Evolutionary conservation across 2,329 filamentous ascomycete genomes (phyloP).

Genomic region (Corinectria fuckeliana): DNA sequence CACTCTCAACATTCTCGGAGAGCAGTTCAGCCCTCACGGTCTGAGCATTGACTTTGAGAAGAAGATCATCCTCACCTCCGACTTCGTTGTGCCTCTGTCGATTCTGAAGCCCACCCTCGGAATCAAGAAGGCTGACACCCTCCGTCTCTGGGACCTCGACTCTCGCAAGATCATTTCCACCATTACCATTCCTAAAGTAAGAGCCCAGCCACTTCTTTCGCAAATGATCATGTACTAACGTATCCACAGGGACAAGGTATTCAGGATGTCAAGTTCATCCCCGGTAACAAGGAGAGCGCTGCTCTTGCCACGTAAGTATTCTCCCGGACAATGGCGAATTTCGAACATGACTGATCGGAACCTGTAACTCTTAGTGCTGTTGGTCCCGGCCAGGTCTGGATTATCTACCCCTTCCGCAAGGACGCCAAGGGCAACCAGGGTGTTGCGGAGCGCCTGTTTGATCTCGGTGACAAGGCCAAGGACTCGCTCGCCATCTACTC

Average conservation of each 20-base stretch:
- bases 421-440: constrained; percentile 63
- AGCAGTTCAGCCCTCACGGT: constrained; percentile 69
- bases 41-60: constrained; percentile 63
- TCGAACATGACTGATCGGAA: not conserved
- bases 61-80: constrained; percentile 65
- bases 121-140: constrained; percentile 61
- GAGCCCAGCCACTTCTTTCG: constrained; percentile 3
- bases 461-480: constrained; percentile 62
- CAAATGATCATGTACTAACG: not conserved
- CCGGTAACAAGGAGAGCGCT: constrained; percentile 62
- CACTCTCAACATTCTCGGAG: constrained; percentile 61
- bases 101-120: constrained; percentile 65
- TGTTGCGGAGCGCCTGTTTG: constrained; percentile 62
- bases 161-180: constrained; percentile 63
- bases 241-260: constrained; percentile 58
- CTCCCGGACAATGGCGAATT: fast-evolving
- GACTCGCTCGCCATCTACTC: constrained; percentile 66
- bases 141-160: constrained; percentile 64
- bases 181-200: constrained; percentile 63
- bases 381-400: constrained; percentile 66
- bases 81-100: constrained; percentile 67
- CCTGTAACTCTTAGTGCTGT: constrained; percentile 56
- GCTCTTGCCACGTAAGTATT: constrained; percentile 58
- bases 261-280: constrained; percentile 71
- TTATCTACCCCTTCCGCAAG: constrained; percentile 67